phyloP scores from a whole-genome alignment of 2,329 filamentous ascomycete genomes.

The Ambrosiella xylebori region DNA sequence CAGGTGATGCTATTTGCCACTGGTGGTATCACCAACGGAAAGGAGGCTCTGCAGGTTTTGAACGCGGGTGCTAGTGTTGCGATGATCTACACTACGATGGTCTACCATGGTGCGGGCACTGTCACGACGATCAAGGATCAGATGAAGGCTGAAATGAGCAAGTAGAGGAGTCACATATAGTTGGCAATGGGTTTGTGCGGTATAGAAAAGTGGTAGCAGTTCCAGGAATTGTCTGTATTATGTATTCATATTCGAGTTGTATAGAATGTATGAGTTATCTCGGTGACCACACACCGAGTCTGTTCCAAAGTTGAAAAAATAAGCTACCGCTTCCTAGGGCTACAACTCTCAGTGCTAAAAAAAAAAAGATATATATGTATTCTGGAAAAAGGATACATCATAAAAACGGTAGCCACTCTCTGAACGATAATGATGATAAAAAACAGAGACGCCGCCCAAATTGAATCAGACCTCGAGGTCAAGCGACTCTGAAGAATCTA shows the following conservation, averaged over 20 bases:
- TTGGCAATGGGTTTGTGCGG: neutral
- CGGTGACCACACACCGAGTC: neutral
- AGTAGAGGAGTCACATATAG: neutral
- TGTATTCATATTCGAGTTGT: neutral
- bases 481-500: neutral
- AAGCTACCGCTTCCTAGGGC: neutral
- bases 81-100: conserved; percentile 71
- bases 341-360: neutral
- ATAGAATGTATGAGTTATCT: conserved; percentile 3
- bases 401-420: neutral
- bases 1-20: conserved; percentile 83
- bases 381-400: neutral
- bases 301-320: neutral
- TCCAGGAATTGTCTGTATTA: neutral
- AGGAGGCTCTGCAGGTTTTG: conserved; percentile 64
- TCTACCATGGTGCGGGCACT: conserved; percentile 47
- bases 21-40: conserved; percentile 77
- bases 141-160: conserved; percentile 31
- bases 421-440: neutral
- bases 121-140: conserved; percentile 48
- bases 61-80: conserved; percentile 81
- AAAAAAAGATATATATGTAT: neutral
- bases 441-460: neutral
- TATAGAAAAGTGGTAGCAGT: conserved; percentile 1
- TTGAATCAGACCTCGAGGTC: neutral